Evolutionary conservation across 2,329 filamentous ascomycete species (phyloP).

Genomic region (Botryotinia narcissicola): DNA sequence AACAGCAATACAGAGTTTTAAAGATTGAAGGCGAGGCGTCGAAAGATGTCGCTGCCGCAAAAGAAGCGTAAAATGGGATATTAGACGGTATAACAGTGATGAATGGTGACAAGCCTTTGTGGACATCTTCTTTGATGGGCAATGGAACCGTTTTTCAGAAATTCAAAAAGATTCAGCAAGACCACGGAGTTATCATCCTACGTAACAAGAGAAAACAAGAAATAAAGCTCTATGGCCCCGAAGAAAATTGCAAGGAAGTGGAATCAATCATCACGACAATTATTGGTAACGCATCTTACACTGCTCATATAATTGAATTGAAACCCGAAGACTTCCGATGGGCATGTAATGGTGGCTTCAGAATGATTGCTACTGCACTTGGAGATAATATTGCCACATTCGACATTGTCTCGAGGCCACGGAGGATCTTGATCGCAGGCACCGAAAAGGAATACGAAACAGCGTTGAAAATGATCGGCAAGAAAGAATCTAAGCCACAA

Average conservation of each 20-base stretch:
- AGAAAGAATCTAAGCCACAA: background rate
- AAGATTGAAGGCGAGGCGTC: slow-evolving; percentile 42
- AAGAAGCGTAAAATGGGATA: slow-evolving; percentile 38
- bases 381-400: slow-evolving; percentile 29
- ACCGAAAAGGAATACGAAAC: background rate
- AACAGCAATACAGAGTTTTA: slow-evolving; percentile 36
- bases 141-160: background rate
- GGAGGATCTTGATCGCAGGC: background rate
- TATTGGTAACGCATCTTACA: slow-evolving; percentile 17
- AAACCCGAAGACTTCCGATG: slow-evolving; percentile 27
- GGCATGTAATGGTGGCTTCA: slow-evolving; percentile 9
- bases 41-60: slow-evolving; percentile 39
- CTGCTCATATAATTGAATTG: slow-evolving; percentile 34
- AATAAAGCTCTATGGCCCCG: slow-evolving; percentile 5
- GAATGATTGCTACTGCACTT: background rate
- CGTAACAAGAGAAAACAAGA: background rate
- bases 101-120: slow-evolving; percentile 35
- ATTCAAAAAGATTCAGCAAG: background rate
- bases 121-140: slow-evolving; percentile 36
- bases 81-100: slow-evolving; percentile 39
- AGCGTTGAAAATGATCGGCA: background rate
- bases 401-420: background rate
- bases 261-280: slow-evolving; percentile 35
- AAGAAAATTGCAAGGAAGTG: background rate
- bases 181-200: background rate